phyloP scores from a whole-genome alignment of 2,329 filamentous ascomycete species.

The Falciphora oryzae region DNA sequence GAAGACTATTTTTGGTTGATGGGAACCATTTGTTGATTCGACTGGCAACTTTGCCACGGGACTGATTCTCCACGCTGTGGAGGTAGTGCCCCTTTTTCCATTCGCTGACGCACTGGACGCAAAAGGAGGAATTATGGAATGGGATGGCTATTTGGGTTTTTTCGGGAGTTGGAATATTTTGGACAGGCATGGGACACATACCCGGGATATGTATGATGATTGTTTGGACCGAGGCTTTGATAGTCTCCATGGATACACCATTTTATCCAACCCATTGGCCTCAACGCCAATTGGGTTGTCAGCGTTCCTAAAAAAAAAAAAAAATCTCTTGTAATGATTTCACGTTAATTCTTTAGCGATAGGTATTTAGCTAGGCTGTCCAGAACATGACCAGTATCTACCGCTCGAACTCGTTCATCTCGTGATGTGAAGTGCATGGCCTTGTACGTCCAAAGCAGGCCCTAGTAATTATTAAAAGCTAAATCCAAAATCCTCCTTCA shows the following conservation, averaged over 20 bases:
- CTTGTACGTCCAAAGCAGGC: too few relatives aligned
- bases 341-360: not conserved
- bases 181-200: not conserved
- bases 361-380: not conserved
- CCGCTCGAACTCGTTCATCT: too few relatives aligned
- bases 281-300: not conserved
- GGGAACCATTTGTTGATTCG: too few relatives aligned
- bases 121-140: not conserved
- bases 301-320: not conserved
- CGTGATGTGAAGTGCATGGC: too few relatives aligned
- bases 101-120: not conserved
- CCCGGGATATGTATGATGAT: not conserved
- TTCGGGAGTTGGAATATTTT: not conserved
- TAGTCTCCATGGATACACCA: not conserved
- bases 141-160: not conserved
- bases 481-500: slow-evolving; percentile 4
- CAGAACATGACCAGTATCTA: too few relatives aligned
- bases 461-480: not conserved
- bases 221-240: not conserved
- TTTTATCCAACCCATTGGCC: not conserved
- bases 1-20: slow-evolving; percentile 14
- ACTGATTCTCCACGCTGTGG: too few relatives aligned
- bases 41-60: too few relatives aligned
- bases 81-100: too few relatives aligned
- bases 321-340: not conserved